These are phyloP conservation scores for Melanogaster broomeanus DNA, from an alignment of 768 basidiomycete genomes.

Conservation along the genomic window DNA sequence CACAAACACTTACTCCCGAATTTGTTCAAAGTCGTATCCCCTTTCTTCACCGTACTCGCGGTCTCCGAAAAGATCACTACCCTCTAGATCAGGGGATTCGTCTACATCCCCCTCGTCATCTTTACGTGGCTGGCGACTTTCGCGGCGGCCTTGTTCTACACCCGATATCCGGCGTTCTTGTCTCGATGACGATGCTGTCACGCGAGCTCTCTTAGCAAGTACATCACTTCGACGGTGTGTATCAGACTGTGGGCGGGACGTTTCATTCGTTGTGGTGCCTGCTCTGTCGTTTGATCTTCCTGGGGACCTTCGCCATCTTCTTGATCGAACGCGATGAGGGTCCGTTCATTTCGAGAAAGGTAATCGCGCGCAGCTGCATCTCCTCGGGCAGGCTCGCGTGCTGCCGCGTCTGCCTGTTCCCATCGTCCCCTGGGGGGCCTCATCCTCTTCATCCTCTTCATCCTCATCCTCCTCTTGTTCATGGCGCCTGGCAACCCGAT, in stretches of 20 bases:
- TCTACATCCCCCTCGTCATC: background rate
- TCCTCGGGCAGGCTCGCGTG: background rate
- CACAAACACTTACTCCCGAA: constrained; percentile 12
- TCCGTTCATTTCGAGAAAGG: background rate
- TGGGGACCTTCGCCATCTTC: background rate
- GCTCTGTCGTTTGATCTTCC: background rate
- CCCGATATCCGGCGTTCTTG: background rate
- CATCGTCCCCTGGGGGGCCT: background rate
- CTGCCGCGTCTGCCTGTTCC: background rate
- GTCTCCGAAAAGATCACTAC: constrained; percentile 25
- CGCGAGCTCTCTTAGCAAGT: constrained; percentile 17
- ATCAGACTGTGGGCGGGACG: constrained; percentile 13
- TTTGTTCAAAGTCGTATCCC: background rate
- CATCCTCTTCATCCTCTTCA: constrained; percentile 4
- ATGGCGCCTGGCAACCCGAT: background rate
- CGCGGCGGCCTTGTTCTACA: background rate
- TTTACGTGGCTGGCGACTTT: background rate
- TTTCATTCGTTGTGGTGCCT: constrained; percentile 9
- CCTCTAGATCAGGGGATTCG: constrained; percentile 12
- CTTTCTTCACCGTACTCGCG: background rate
- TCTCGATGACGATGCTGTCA: background rate
- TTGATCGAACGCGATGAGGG: constrained; percentile 1
- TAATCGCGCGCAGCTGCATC: background rate
- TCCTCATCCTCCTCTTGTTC: constrained; percentile 7
- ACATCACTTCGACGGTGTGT: background rate